Conservation (phyloP, 1,139 yeast species). For the Torulaspora pretoriensis region DNA sequence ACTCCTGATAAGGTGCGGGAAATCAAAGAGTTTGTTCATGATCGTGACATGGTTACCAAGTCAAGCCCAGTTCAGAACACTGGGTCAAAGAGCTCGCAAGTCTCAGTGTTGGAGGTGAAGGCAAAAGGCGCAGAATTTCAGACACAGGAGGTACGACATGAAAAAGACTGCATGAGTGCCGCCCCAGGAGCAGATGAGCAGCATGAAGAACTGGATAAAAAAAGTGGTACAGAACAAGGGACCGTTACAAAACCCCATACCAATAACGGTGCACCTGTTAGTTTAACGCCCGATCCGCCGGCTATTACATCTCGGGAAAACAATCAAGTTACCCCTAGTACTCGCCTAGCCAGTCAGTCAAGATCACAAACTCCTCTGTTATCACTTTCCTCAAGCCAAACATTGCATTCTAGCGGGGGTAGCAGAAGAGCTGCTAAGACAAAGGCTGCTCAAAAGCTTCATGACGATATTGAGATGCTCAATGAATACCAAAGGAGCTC, state of each 20-base stretch:
- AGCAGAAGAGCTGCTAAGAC: slow-evolving; percentile 53
- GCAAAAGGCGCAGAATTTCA: background rate
- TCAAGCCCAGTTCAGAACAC: background rate
- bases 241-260: background rate
- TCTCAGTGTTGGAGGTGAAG: background rate
- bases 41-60: background rate
- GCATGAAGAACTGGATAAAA: background rate
- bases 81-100: background rate
- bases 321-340: background rate
- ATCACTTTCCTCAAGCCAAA: slow-evolving; percentile 9
- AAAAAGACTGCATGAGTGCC: background rate
- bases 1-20: background rate
- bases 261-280: background rate
- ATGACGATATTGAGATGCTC: slow-evolving; percentile 61
- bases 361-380: slow-evolving; percentile 9
- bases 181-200: background rate
- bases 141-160: background rate
- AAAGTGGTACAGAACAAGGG: background rate
- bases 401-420: slow-evolving; percentile 15
- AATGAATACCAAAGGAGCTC: slow-evolving; percentile 52
- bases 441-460: slow-evolving; percentile 64
- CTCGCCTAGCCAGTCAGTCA: slow-evolving; percentile 2
- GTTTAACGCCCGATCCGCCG: background rate
- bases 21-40: background rate
- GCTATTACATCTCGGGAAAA: background rate